A percentile compares a stretch with the other conserved stretches of the same genome.
Conservation (phyloP, 176 grass and related monocot genomes). For the Dactylis glomerata region DNA sequence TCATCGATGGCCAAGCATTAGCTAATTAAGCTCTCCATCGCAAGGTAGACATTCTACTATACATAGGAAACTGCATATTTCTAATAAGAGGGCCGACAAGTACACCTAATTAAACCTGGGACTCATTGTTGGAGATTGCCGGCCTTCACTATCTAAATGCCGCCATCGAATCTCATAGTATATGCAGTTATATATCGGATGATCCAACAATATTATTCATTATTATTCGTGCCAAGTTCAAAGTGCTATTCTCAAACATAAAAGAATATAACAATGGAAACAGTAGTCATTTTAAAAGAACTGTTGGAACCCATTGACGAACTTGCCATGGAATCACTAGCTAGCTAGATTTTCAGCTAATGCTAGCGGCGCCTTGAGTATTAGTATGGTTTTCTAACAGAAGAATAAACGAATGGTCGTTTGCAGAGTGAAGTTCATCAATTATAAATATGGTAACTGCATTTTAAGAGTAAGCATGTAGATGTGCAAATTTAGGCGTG, state of each 20-base stretch:
- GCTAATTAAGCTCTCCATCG: background rate
- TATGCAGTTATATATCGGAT: background rate
- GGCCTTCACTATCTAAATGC: constrained; percentile 11
- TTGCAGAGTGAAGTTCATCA: no score
- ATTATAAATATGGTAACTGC: no score
- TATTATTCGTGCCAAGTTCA: background rate
- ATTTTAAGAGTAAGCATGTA: no score
- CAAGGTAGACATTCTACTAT: background rate
- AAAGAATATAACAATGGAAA: background rate
- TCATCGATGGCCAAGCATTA: background rate
- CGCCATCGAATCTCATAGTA: background rate
- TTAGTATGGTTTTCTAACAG: no score
- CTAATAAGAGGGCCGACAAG: background rate
- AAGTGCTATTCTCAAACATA: background rate
- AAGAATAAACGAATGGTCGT: background rate
- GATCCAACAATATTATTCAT: background rate
- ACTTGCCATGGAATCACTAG: background rate
- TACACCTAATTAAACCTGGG: background rate
- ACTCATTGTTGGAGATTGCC: background rate
- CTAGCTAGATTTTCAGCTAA: background rate
- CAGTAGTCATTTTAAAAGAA: background rate
- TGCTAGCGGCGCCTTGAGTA: background rate
- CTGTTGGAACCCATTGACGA: background rate
- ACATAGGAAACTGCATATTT: background rate
- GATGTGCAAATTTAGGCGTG: no score